These are phyloP conservation scores for Vigna hirtella DNA, from an alignment of 306 rosid species.

Conservation along the genomic window DNA sequence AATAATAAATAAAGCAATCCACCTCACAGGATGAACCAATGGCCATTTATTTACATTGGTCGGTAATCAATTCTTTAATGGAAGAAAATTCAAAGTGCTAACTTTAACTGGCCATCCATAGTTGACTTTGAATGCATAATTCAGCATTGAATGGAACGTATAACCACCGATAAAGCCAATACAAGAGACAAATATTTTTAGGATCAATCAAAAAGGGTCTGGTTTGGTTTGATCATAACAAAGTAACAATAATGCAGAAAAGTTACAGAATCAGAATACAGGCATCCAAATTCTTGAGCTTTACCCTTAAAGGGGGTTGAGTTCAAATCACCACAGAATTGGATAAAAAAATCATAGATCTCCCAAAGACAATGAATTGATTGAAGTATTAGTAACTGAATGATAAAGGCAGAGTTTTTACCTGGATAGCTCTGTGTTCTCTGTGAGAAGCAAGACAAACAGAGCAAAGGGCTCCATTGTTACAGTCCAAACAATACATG, in stretches of 20 bases:
- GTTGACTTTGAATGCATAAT: slow-evolving; percentile 49
- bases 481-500: slow-evolving; percentile 78
- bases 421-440: slow-evolving; percentile 71
- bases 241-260: slow-evolving; percentile 34
- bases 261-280: slow-evolving; percentile 29
- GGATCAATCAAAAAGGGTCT: slow-evolving; percentile 39
- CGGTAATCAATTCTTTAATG: slow-evolving; percentile 24
- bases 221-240: slow-evolving; percentile 1
- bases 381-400: not conserved
- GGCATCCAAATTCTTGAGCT: slow-evolving; percentile 5
- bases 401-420: slow-evolving; percentile 26
- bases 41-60: slow-evolving; percentile 6
- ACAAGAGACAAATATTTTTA: slow-evolving; percentile 18
- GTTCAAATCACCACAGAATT: slow-evolving; percentile 27
- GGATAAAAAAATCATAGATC: slow-evolving; percentile 25
- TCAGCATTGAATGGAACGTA: slow-evolving; percentile 38
- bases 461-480: slow-evolving; percentile 73
- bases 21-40: slow-evolving; percentile 3
- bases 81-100: slow-evolving; percentile 36
- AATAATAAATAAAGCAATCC: not conserved
- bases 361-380: not conserved
- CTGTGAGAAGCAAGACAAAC: slow-evolving; percentile 63
- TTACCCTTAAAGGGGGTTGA: not conserved
- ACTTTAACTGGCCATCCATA: slow-evolving; percentile 46
- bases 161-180: slow-evolving; percentile 34